Evolutionary conservation across 2,329 filamentous ascomycete genomes (phyloP).

Genomic region (Nemania abortiva): DNA sequence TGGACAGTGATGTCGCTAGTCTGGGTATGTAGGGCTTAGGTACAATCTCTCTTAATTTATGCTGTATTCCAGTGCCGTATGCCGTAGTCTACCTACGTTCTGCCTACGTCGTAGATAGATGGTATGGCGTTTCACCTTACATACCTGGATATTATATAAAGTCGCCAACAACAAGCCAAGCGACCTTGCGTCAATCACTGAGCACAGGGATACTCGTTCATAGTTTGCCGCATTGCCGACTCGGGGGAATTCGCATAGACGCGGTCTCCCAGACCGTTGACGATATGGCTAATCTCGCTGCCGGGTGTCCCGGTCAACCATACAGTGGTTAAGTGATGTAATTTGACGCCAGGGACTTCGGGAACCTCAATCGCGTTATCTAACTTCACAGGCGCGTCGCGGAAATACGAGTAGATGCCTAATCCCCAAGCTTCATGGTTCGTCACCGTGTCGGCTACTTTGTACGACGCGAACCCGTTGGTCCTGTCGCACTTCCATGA

Average conservation of each 20-base stretch:
- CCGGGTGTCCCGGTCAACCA: slow-evolving; percentile 50
- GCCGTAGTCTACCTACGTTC: too few relatives aligned
- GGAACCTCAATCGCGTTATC: slow-evolving; percentile 52
- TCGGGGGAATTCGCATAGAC: slow-evolving; percentile 50
- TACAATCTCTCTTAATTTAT: too few relatives aligned
- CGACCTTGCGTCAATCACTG: not conserved
- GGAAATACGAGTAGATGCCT: slow-evolving; percentile 53
- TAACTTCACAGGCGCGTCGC: slow-evolving; percentile 51
- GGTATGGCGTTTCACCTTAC: too few relatives aligned
- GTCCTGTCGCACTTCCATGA: slow-evolving; percentile 46
- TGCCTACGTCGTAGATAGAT: too few relatives aligned
- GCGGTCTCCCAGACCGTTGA: slow-evolving; percentile 48
- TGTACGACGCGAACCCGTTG: slow-evolving; percentile 53
- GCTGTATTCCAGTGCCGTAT: too few relatives aligned
- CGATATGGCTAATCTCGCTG: slow-evolving; percentile 51
- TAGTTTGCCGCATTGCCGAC: slow-evolving; percentile 51
- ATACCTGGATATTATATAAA: too few relatives aligned
- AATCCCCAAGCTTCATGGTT: slow-evolving; percentile 52
- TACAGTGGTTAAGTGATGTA: slow-evolving; percentile 51
- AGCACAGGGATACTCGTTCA: slow-evolving; percentile 43
- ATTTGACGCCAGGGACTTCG: slow-evolving; percentile 42
- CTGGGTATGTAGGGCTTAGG: too few relatives aligned
- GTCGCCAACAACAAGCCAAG: not conserved
- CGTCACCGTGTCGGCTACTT: slow-evolving; percentile 48
- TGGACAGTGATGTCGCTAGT: not conserved